Percentiles rank a stretch among this genome's conserved stretches.
phyloP scores from a whole-genome alignment of 2,329 filamentous ascomycete species.

The Zelopaecilomyces penicillatus region DNA sequence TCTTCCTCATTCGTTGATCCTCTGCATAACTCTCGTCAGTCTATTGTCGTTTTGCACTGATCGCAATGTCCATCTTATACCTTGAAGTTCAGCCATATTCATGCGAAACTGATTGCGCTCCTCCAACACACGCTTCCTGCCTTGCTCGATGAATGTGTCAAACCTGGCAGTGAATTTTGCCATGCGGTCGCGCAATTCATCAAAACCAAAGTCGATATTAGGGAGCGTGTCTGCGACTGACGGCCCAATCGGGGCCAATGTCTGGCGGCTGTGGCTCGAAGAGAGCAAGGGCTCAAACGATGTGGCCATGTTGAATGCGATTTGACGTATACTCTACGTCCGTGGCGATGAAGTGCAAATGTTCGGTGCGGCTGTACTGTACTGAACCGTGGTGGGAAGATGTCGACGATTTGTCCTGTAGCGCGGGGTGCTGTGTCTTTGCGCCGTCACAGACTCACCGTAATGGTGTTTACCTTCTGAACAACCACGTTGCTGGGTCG shows the following conservation, averaged over 20 bases:
- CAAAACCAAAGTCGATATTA: conserved; percentile 89
- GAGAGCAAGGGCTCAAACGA: conserved; percentile 64
- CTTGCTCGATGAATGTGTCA: conserved; percentile 88
- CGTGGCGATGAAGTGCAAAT: too few relatives aligned
- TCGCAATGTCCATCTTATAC: conserved; percentile 38
- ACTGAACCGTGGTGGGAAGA: too few relatives aligned
- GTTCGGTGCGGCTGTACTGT: too few relatives aligned
- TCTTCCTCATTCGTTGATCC: conserved; percentile 82
- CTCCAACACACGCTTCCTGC: conserved; percentile 79
- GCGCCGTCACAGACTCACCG: neutral
- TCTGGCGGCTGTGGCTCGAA: conserved; percentile 50
- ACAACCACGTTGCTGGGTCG: conserved; percentile 15
- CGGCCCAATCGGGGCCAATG: conserved; percentile 48
- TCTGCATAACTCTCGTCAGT: conserved; percentile 42
- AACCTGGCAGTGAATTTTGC: conserved; percentile 82
- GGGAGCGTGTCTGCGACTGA: conserved; percentile 74
- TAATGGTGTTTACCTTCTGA: conserved; percentile 10
- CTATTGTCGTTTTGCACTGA: neutral
- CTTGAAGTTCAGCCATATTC: conserved; percentile 82
- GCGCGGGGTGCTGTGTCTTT: too few relatives aligned
- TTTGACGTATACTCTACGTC: too few relatives aligned
- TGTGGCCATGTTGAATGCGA: conserved; percentile 38
- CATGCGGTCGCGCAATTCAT: conserved; percentile 93
- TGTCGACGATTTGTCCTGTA: too few relatives aligned
- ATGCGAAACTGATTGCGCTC: conserved; percentile 91